Evolutionary conservation across 2,329 filamentous ascomycete genomes (phyloP).

Genomic region (Trichoderma sp.): DNA sequence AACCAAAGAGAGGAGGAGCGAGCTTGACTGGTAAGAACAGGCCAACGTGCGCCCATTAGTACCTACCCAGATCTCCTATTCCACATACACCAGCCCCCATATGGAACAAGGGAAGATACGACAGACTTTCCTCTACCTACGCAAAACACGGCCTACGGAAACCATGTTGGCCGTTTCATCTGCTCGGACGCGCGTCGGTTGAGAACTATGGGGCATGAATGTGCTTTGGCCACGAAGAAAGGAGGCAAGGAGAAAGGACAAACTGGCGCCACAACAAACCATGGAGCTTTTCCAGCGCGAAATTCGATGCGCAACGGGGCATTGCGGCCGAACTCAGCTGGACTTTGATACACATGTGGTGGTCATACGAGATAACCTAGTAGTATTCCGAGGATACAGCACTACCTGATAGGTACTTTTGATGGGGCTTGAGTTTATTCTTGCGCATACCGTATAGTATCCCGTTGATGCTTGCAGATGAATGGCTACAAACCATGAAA

Average conservation of each 20-base stretch:
- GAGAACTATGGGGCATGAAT: neutral
- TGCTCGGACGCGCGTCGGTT: neutral
- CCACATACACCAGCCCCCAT: neutral
- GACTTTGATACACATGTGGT: neutral
- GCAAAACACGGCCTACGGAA: neutral
- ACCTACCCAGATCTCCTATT: conserved; percentile 12
- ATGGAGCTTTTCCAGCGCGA: neutral
- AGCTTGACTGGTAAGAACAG: neutral
- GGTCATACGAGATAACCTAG: neutral
- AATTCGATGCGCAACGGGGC: neutral
- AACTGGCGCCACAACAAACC: neutral
- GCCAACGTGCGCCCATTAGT: neutral
- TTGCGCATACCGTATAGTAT: neutral
- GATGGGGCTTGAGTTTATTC: neutral
- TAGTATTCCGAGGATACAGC: neutral
- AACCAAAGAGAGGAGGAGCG: neutral
- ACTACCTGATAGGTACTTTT: neutral
- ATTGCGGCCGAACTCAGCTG: neutral
- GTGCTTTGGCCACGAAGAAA: conserved; percentile 14
- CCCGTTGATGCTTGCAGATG: neutral
- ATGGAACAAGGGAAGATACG: neutral
- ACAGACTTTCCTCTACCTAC: neutral
- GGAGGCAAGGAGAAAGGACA: conserved; percentile 12
- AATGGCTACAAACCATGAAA: neutral
- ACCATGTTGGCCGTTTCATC: conserved; percentile 1